phyloP scores from a whole-genome alignment of 164 flowering plant species.

The Kingdonia uniflora region DNA sequence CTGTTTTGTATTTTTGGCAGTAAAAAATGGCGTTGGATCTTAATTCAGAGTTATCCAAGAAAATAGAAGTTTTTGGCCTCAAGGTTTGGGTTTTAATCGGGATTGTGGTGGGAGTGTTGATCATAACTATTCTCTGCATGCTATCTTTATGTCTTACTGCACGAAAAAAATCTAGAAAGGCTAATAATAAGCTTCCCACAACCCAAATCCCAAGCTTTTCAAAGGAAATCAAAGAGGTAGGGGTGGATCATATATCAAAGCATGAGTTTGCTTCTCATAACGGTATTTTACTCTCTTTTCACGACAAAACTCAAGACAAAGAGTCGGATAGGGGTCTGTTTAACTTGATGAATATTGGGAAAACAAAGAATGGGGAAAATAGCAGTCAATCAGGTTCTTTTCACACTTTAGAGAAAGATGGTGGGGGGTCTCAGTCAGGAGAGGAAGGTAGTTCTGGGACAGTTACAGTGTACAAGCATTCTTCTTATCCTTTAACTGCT shows the following conservation, averaged over 20 bases:
- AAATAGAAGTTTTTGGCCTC: constrained; percentile 40
- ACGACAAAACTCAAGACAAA: constrained; percentile 39
- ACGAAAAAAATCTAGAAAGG: constrained; percentile 50
- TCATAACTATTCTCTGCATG: constrained; percentile 37
- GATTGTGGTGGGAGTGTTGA: constrained; percentile 37
- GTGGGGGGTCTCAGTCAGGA: constrained; percentile 31
- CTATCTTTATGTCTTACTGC: constrained; percentile 45
- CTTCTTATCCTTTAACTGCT: constrained; percentile 37
- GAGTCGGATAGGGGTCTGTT: constrained; percentile 43
- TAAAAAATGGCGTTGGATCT: constrained; percentile 44
- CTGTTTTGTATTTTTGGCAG: background rate
- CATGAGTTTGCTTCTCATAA: constrained; percentile 19
- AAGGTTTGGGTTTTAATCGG: constrained; percentile 67
- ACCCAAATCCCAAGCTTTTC: constrained; percentile 43
- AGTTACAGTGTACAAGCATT: constrained; percentile 17
- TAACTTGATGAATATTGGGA: constrained; percentile 18
- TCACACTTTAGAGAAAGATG: constrained; percentile 42
- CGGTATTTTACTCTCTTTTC: constrained; percentile 22
- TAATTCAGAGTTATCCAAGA: constrained; percentile 38
- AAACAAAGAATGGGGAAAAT: constrained; percentile 32
- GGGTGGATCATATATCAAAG: constrained; percentile 46
- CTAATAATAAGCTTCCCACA: constrained; percentile 28
- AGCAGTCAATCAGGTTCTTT: constrained; percentile 56
- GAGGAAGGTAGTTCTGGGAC: constrained; percentile 35
- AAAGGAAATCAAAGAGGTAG: constrained; percentile 69